Evolutionary conservation across 331 rosid genomes (phyloP), one percentile per base, ranked within the genome.

Genomic region (Malus hybrid): DNA sequence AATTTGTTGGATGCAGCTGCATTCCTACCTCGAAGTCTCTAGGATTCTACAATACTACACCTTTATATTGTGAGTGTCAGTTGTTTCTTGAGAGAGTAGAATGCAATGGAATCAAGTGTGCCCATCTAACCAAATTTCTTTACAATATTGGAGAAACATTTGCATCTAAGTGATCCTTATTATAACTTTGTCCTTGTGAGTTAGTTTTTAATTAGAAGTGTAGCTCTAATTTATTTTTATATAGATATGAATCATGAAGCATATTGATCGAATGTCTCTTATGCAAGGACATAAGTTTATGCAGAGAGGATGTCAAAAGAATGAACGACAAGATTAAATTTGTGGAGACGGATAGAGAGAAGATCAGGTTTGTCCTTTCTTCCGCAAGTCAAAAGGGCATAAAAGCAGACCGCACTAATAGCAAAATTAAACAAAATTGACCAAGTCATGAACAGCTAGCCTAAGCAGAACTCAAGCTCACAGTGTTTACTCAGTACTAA

Each of bases 381-480:
- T 64, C 64, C 29, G 19, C 36, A 77, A 70, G 72, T 70, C 69
- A 77, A 74, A 73, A 73, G 73, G 34, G 18, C 34, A 48, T 48
- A 33, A 46, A 67, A 59, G 34, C 79, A 34, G 24, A 65, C 6
- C 59, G 73, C 76, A 75, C 72, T 27, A 56, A 22, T 10, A 1
- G 16, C 10, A 28, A 62, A 64, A 50, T 54, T 67, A 24, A 68
- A 33, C 69, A 62, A 59, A 28, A 28, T 80, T 65, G 67, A 80
- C 74, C 44, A 0, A 31, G 68, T 74, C 79, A 19, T 10, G 57
- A 65, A n/a, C 34, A 15, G 29, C 19, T 33, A 33, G 60, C 70
- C 39, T 64, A 13, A 2, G 55, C 24, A 7, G 28, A 57, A 69
- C 61, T 66, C 76, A 68, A 69, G 60, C 29, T 69, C 48, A 27